Evolutionary conservation across 352 stramenopile species (phyloP), one percentile per base, ranked within the genome.

Genomic region (Phytopythium litorale): DNA sequence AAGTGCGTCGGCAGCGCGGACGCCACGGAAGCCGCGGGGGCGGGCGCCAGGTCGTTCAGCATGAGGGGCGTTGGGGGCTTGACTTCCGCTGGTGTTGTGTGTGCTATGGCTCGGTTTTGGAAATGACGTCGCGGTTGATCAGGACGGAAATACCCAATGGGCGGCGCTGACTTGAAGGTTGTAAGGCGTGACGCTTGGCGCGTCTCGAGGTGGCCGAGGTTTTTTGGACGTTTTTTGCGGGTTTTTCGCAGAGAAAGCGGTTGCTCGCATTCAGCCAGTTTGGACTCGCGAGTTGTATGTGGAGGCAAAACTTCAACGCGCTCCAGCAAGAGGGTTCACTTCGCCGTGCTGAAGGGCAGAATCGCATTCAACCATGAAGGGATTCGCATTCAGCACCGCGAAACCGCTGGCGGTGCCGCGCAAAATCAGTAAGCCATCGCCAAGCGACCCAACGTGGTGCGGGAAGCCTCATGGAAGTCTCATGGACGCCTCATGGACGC

Each of bases 1-100:
- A 73, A 58, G 37, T 82, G 71, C 11, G 23, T 11, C 7, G 66
- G 63, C 21, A 75, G 45, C 28, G 56, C 8, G 11, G 50, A 54
- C 21, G 23, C 19, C 19, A 55, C 37, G 33, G 23, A 32, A 2
- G 58, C 48, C 19, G 25, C 43, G 3, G 38, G 51, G 11, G 59
- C 45, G 25, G 56, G 6, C 5, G 58, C 32, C 4, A 56, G 30
- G 42, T 78, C 70, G 48, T 78, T 78, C 64, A 78, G 70, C 70
- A 78, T 75, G 56, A 15, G 1, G 40, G 3, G 30, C 19, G n/a
- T 43, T 32, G 18, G 49, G 49, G 35, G 35, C 9, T 16, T 3
- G 35, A 40, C 12, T 49, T 19, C n/a, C 11, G 21, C 2, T 2
- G n/a, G 11, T 32, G n/a, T 3, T 8, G 33, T 37, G 53, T 15